These are phyloP conservation scores for Teunomyces tritomae DNA, from an alignment of 805 yeast genomes.

Conservation along the genomic window DNA sequence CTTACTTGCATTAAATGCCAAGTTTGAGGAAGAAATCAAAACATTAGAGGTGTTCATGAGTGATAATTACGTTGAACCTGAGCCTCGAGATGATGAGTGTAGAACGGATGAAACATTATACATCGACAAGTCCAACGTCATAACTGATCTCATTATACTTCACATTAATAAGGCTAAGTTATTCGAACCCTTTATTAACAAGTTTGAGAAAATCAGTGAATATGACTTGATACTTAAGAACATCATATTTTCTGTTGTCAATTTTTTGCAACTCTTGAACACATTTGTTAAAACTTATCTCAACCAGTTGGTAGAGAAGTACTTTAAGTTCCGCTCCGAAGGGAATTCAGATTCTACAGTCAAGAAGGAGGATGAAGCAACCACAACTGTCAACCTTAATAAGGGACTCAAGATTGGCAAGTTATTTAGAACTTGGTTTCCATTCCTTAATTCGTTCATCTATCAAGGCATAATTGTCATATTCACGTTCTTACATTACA, in stretches of 20 bases:
- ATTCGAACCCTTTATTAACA: slow-evolving; percentile 48
- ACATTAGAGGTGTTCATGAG: slow-evolving; percentile 26
- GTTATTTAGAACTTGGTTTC: slow-evolving; percentile 40
- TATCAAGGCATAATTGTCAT: slow-evolving; percentile 53
- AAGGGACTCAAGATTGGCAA: slow-evolving; percentile 22
- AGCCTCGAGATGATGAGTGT: slow-evolving; percentile 11
- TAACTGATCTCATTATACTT: slow-evolving; percentile 46
- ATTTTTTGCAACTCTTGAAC: slow-evolving; percentile 35
- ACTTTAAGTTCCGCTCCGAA: slow-evolving; percentile 6
- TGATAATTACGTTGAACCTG: slow-evolving; percentile 7
- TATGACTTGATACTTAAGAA: slow-evolving; percentile 33
- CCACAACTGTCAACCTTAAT: background rate
- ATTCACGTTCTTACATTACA: slow-evolving; percentile 47
- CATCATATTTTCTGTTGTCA: slow-evolving; percentile 35
- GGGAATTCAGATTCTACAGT: slow-evolving; percentile 1
- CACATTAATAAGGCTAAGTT: slow-evolving; percentile 51
- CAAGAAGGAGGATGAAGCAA: slow-evolving; percentile 4
- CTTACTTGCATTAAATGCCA: slow-evolving; percentile 37
- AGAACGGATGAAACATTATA: slow-evolving; percentile 6
- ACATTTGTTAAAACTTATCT: slow-evolving; percentile 32
- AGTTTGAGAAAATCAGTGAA: slow-evolving; percentile 24
- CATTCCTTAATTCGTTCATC: slow-evolving; percentile 47
- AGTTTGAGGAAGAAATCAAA: slow-evolving; percentile 42
- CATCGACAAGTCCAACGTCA: slow-evolving; percentile 31
- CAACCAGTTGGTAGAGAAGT: slow-evolving; percentile 12